Base-by-base conservation (phyloP, 108 stramenopile species). In the Stephanodiscus minutulus region DNA sequence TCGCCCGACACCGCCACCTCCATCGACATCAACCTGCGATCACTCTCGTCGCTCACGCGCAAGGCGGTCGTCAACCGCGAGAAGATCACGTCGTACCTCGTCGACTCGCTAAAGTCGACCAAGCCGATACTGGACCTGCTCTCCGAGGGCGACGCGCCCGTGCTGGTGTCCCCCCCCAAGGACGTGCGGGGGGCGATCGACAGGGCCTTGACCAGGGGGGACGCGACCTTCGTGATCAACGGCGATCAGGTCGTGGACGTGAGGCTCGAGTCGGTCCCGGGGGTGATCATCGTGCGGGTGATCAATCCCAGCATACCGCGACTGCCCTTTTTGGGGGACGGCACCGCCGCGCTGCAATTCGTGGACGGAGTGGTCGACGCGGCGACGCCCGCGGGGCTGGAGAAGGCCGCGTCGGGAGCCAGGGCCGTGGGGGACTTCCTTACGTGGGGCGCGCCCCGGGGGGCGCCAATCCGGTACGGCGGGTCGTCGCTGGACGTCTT, bases 51-150 rank as follows among this genome's bases (percentile, higher is more conserved):
- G 5, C 56, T 77, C 0, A 77, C 76, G 1, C 76, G 76, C 53
- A 77, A 65, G 64, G 76, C 68, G 22, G 70, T 77, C 21, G 56
- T 54, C 29, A 77, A 77, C 48, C 62, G 76, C 7, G 76, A 77
- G 21, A 46, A 62, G 7, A 62, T 77, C 36, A 37, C 65, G 9
- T 64, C 64, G 27, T 77, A 77, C 36, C 57, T 77, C 33, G 55
- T 77, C 18, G 68, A 77, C 39, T 70, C 68, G 6, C 37, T 63
- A 55, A 69, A 70, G 59, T 77, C 76, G 17, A 21, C 70, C 56
- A 54, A 65, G 52, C 76, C 76, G 27, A 70, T 77, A 15, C 56
- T 77, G n/a, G 52, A 55, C 25, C 20, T 70, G 1, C 63, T 77
- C 11, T 77, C 76, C 27, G 68, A 77, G 65, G 49, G 55, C 48